phyloP scores from a whole-genome alignment of 495 filamentous ascomycete species.

The Talaromyces borbonicus region DNA sequence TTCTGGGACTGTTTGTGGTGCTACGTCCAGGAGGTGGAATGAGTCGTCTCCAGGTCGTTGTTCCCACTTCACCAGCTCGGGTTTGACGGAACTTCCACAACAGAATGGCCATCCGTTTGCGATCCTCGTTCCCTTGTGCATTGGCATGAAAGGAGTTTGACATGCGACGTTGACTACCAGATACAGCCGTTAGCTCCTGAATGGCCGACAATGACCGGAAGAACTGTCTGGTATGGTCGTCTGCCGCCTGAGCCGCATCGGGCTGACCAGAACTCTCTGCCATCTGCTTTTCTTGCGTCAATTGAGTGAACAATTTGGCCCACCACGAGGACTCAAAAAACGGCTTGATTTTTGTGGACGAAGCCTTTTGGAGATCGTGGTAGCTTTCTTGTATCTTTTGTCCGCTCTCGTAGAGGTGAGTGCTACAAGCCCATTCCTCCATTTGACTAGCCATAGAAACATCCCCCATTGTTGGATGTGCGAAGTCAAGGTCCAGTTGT shows the following conservation, averaged over 20 bases:
- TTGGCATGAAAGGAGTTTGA: slow-evolving; percentile 19
- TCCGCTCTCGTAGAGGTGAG: slow-evolving; percentile 33
- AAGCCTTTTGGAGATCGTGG: slow-evolving; percentile 26
- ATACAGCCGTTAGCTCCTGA: slow-evolving; percentile 37
- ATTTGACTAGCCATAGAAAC: slow-evolving; percentile 29
- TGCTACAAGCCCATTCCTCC: slow-evolving; percentile 40
- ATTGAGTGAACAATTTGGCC: slow-evolving; percentile 33
- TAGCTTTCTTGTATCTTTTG: slow-evolving; percentile 25
- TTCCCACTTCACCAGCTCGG: slow-evolving; percentile 32
- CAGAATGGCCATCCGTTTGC: slow-evolving; percentile 39
- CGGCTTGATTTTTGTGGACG: slow-evolving; percentile 34
- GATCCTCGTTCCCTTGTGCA: slow-evolving; percentile 19
- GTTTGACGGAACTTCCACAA: slow-evolving; percentile 46
- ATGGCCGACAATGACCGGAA: slow-evolving; percentile 38
- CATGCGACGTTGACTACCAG: slow-evolving; percentile 21
- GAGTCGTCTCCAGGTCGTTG: slow-evolving; percentile 44
- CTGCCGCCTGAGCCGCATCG: slow-evolving; percentile 23
- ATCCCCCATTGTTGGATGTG: slow-evolving; percentile 26
- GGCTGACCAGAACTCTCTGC: slow-evolving; percentile 27
- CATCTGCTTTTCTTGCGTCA: slow-evolving; percentile 30
- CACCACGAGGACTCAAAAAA: slow-evolving; percentile 42
- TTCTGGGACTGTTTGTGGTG: slow-evolving; percentile 28
- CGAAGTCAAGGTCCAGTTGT: slow-evolving; percentile 34
- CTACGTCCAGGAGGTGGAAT: slow-evolving; percentile 31
- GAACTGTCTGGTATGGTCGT: slow-evolving; percentile 28